Percentiles rank a stretch among this genome's conserved stretches.
Conservation (phyloP, 2,329 filamentous ascomycete species). For the Beauveria medogensis region DNA sequence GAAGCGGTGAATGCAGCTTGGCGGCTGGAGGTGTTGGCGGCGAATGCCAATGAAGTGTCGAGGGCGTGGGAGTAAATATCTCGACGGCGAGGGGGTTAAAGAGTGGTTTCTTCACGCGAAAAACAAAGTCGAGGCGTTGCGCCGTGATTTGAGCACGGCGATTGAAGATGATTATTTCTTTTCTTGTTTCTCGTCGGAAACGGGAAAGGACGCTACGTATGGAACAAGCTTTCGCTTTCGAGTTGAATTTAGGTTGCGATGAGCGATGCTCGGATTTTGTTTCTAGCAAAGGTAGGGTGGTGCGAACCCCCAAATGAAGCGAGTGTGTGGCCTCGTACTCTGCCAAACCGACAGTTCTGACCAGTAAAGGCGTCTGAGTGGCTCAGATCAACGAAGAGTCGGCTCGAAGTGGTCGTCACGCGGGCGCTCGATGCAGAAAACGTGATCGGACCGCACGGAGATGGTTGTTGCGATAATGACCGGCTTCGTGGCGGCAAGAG, state of each 20-base stretch:
- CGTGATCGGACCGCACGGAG: neutral
- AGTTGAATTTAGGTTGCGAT: neutral
- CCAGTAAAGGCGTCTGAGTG: conserved; percentile 57
- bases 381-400: conserved; percentile 30
- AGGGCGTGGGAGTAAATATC: neutral
- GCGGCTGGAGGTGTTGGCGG: conserved; percentile 29
- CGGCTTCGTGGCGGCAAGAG: conserved; percentile 28
- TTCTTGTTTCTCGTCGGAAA: conserved; percentile 3
- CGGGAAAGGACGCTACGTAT: neutral
- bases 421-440: conserved; percentile 15
- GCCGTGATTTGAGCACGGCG: neutral
- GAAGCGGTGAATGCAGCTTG: conserved; percentile 66
- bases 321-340: conserved; percentile 15
- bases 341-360: conserved; percentile 32
- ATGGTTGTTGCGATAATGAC: conserved; percentile 21
- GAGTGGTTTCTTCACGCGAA: neutral
- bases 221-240: neutral
- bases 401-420: conserved; percentile 25
- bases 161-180: neutral
- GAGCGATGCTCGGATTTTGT: neutral
- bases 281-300: neutral
- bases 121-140: conserved; percentile 3
- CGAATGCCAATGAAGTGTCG: neutral
- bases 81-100: neutral
- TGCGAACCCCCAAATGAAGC: conserved; percentile 10